phyloP scores from a whole-genome alignment of 306 rosid genomes.

The Acacia crassicarpa region DNA sequence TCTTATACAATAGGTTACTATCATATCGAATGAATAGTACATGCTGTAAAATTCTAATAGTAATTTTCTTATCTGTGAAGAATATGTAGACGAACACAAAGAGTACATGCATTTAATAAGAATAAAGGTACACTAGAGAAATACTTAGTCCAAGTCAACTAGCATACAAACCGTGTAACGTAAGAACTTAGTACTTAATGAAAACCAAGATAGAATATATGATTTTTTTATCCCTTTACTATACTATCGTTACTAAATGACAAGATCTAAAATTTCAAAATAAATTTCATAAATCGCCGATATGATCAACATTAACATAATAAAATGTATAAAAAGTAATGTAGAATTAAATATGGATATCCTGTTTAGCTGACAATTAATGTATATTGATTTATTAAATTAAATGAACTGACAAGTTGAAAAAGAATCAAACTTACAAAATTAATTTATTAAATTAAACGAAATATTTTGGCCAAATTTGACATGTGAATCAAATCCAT shows the following conservation, averaged over 20 bases:
- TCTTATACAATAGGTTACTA: too few species aligned
- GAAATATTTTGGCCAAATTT: background rate
- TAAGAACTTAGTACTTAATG: background rate
- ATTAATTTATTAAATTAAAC: too few species aligned
- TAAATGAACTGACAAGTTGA: background rate
- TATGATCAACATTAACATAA: too few species aligned
- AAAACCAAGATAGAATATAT: background rate
- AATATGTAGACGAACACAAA: too few species aligned
- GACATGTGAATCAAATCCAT: background rate
- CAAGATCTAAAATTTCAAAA: background rate
- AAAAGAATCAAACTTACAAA: too few species aligned
- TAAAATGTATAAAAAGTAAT: too few species aligned
- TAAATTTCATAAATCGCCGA: too few species aligned
- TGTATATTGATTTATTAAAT: background rate
- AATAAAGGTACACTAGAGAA: background rate
- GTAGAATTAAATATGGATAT: background rate
- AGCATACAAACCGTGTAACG: background rate
- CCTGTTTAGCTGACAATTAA: background rate
- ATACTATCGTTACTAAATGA: background rate
- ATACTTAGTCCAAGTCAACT: background rate
- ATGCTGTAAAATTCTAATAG: too few species aligned
- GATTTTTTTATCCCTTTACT: background rate
- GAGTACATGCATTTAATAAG: too few species aligned
- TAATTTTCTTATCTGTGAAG: background rate
- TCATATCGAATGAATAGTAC: too few species aligned